Conservation (phyloP, 352 stramenopile species). For the Aphanomyces stellatus region DNA sequence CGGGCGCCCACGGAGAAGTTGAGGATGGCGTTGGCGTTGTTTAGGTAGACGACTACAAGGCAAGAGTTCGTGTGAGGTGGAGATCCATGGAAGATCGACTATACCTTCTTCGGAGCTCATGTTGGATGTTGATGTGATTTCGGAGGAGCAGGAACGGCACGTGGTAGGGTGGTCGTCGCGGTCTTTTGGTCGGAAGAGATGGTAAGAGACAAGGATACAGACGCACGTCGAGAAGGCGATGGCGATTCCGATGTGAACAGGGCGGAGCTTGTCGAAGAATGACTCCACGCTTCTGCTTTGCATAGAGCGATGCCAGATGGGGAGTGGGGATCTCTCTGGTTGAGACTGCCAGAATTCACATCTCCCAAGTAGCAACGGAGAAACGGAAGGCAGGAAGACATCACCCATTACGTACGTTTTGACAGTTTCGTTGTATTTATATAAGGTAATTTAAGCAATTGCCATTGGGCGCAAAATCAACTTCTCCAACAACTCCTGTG, state of each 20-base stretch:
- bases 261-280: conserved; percentile 4
- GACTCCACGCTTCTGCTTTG: not conserved
- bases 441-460: too few species aligned
- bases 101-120: not conserved
- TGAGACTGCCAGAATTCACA: not conserved
- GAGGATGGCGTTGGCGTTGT: conserved; percentile 64
- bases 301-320: not conserved
- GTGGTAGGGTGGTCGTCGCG: not conserved
- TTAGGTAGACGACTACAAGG: conserved; percentile 58
- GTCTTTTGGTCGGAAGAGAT: not conserved
- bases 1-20: conserved; percentile 54
- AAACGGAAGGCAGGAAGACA: too few species aligned
- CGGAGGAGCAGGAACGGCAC: not conserved
- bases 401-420: too few species aligned
- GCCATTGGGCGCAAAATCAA: too few species aligned
- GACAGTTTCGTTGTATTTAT: too few species aligned
- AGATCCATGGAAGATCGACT: not conserved
- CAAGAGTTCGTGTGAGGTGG: not conserved
- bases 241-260: not conserved
- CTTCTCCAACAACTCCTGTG: too few species aligned
- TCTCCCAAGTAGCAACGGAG: too few species aligned
- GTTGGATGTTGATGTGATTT: not conserved
- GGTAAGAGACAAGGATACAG: conserved; percentile 6
- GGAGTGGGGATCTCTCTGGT: not conserved
- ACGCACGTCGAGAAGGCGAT: conserved; percentile 1